Conservation (phyloP, 139 green algal genomes). For the Nannochloris sp. region DNA sequence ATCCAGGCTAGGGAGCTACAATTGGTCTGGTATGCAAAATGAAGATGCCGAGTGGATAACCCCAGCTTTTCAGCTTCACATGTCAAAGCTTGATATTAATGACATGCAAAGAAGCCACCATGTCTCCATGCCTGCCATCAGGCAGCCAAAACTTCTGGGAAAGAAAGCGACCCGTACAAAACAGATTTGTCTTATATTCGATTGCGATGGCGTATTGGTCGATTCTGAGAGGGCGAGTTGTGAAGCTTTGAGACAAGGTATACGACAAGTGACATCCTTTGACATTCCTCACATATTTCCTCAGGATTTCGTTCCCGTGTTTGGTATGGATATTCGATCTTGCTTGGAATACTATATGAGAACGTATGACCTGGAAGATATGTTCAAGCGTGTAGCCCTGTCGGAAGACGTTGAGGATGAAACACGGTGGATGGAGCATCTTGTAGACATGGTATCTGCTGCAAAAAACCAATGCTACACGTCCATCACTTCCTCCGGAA, state of each 20-base stretch:
- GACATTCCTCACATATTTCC: conserved; percentile 68
- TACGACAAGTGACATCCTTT: conserved; percentile 61
- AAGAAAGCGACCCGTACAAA: neutral
- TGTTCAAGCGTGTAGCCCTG: neutral
- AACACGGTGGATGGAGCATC: neutral
- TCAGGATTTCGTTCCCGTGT: conserved; percentile 51
- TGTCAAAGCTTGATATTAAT: conserved; percentile 38
- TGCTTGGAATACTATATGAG: conserved; percentile 49
- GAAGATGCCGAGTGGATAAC: conserved; percentile 48
- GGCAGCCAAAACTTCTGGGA: conserved; percentile 5
- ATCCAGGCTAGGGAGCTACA: conserved; percentile 65
- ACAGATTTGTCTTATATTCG: conserved; percentile 57
- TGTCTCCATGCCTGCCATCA: neutral
- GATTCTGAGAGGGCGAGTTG: conserved; percentile 59
- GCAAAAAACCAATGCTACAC: conserved; percentile 42
- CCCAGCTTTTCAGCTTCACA: conserved; percentile 67
- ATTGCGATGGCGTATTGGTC: conserved; percentile 76
- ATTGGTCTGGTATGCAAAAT: conserved; percentile 63
- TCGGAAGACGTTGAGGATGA: conserved; percentile 16
- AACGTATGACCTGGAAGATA: neutral
- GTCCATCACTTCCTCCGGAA: conserved; percentile 31
- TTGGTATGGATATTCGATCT: conserved; percentile 65
- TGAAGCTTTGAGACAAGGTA: conserved; percentile 47
- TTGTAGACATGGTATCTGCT: conserved; percentile 23
- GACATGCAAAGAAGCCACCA: neutral